Base-by-base conservation (phyloP, 805 yeast species). In the Myxozyma geophila region DNA sequence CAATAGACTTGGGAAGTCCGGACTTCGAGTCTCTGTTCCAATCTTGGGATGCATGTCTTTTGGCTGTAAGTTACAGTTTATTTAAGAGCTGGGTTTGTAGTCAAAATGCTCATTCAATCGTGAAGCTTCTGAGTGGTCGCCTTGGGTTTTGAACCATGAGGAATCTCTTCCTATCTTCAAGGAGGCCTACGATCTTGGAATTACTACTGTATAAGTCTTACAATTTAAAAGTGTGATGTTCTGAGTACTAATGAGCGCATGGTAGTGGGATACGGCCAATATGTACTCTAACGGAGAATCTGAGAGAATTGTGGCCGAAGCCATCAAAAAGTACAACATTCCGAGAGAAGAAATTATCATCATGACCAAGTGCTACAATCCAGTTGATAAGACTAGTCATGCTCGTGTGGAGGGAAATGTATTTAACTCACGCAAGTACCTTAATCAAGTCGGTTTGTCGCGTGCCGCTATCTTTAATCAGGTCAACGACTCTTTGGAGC, bases 321-420 rank as follows among this genome's bases (percentile, higher is more conserved):
- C 84, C 68, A 69, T 85, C 67, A 79, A 79, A 67, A 77, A 79
- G 62, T 84, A 78, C 75, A 76, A 82, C 53, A 85, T 85, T 67
- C 79, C 79, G 2, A 77, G 88, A 67, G 83, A 83, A 50, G 79
- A 78, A 49, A 80, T 85, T 55, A 85, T 85, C 21, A 85, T 85
- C 63, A 63, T 85, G 69, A 75, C 86, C 33, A 86, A 86, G 74
- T 78, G 49, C 54, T 60, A 28, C 62, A 53, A 44, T 28, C 62
- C 61, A 35, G 67, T 62, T 39, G 50, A 61, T 58, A 59, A 63
- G 56, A 59, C 63, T 13, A 43, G 62, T 21, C 28, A 80, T 64
- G 62, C 74, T 9, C 59, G 66, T 37, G 58, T 59, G 23, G 59
- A 59, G 1, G 37, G 44, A 7, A 52, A 47, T 21, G 55, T 47